Base-by-base conservation (phyloP, 2,329 filamentous ascomycete genomes). In the Blumeriella jaapii region DNA sequence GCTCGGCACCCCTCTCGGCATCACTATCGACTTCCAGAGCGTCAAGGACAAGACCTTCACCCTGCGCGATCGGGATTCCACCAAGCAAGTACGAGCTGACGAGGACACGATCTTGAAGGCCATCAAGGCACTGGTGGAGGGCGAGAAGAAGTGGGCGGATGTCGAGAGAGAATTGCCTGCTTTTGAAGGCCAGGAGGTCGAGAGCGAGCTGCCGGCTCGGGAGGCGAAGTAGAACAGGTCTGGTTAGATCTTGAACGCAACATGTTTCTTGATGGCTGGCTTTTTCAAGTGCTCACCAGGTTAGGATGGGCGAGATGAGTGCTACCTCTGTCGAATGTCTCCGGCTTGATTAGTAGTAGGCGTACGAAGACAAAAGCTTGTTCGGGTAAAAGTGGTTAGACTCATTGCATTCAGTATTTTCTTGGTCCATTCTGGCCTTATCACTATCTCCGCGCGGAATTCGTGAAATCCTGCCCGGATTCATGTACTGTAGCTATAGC, bases 11-110 rank as follows among this genome's bases (percentile, higher is more conserved):
- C 85, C 89, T 6, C 78, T 95, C 46, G 89, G 86, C 56, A 78
- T 96, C 59, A 96, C 89, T 0, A 74, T 96, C 41, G 89, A 96
- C 60, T 96, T 95, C 71, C 84, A 96, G 67, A 93, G 84, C 30
- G 66, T 94, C 48, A 77, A 93, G 61, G 86, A 95, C 58, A 74
- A 74, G 56, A 82, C 81, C 6, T 74, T 93, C 55, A 96, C 89
- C 1, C 72, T 96, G 46, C 71, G 89, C 55, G 89, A 96, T 59
- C 78, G 86, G 45, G 91, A 96, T 63, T 81, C 79, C 26, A 95
- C 84, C 35, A 82, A 78, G 58, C 89, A 96, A 64, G 86, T 96
- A 39, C 80, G 91, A 42, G 83, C 82, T 8, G 77, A 75, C 44
- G 73, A 91, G 57, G 79, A 82, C 25, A 80, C 80, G 56, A 85